A percentile compares a stretch with the other conserved stretches of the same genome.
Evolutionary conservation across 768 basidiomycete species (phyloP).

Genomic region (Lactarius hengduanensis): DNA sequence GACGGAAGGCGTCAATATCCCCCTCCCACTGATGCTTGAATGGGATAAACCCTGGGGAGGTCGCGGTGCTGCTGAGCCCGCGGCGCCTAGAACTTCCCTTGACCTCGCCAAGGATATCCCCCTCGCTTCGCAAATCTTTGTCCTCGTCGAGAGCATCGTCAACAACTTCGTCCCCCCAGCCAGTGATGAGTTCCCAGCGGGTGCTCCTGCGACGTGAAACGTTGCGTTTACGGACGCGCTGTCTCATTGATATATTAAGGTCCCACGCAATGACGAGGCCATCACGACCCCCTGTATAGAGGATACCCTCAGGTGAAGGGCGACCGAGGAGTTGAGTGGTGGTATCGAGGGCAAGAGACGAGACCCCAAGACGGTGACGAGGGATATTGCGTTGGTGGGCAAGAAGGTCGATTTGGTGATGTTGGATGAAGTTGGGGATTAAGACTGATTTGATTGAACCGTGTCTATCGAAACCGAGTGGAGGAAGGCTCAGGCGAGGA

Average conservation of each 20-base stretch:
- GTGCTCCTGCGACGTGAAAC: slow-evolving; percentile 33
- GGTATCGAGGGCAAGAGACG: slow-evolving; percentile 83
- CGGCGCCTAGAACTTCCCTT: slow-evolving; percentile 38
- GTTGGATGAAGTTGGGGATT: slow-evolving; percentile 37
- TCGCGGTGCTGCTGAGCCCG: slow-evolving; percentile 36
- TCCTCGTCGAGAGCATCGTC: slow-evolving; percentile 66
- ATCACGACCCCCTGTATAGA: slow-evolving; percentile 89
- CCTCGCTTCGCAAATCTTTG: slow-evolving; percentile 63
- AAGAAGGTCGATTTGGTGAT: neutral
- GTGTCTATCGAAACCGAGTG: slow-evolving; percentile 56
- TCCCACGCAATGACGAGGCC: slow-evolving; percentile 90
- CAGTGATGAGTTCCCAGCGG: slow-evolving; percentile 81
- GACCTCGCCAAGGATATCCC: slow-evolving; percentile 77
- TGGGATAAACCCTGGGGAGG: slow-evolving; percentile 41
- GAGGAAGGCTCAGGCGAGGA: slow-evolving; percentile 69
- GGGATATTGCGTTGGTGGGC: neutral
- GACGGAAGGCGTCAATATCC: slow-evolving; percentile 52
- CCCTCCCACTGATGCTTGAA: slow-evolving; percentile 81
- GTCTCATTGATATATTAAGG: slow-evolving; percentile 62
- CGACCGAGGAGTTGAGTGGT: slow-evolving; percentile 73
- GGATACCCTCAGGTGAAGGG: slow-evolving; percentile 74
- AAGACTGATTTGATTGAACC: slow-evolving; percentile 73
- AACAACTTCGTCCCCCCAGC: slow-evolving; percentile 70
- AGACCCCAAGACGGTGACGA: slow-evolving; percentile 81
- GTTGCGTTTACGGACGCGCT: slow-evolving; percentile 39